Conservation (phyloP, 2,329 filamentous ascomycete species). For the Rhynchosporium agropyri region DNA sequence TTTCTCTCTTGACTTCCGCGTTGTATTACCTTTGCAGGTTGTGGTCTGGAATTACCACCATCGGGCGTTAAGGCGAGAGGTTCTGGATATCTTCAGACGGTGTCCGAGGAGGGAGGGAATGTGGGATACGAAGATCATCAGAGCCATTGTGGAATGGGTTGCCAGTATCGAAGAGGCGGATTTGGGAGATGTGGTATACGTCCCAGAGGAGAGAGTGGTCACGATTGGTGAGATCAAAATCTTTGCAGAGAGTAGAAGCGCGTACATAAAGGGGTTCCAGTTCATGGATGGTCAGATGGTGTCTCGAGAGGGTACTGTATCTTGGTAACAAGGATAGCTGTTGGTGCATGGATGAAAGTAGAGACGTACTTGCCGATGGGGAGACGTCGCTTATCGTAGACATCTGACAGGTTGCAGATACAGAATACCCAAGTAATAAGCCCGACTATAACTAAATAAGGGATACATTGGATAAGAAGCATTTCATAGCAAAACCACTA, state of each 20-base stretch:
- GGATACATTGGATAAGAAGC: too few relatives aligned
- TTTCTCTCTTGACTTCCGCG: conserved; percentile 13
- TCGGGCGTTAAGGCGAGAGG: conserved; percentile 8
- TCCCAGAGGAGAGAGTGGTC: conserved; percentile 14
- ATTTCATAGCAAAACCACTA: too few relatives aligned
- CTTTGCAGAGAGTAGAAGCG: conserved; percentile 1
- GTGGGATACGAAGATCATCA: conserved; percentile 16
- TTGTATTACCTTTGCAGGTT: conserved; percentile 20
- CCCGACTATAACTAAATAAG: too few relatives aligned
- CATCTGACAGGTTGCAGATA: too few relatives aligned
- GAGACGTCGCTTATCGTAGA: too few relatives aligned
- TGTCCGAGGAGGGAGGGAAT: conserved; percentile 21
- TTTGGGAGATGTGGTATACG: conserved; percentile 16
- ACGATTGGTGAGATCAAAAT: conserved; percentile 6
- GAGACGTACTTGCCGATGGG: too few relatives aligned
- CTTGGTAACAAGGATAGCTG: too few relatives aligned
- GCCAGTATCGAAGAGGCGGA: conserved; percentile 18
- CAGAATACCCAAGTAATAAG: too few relatives aligned
- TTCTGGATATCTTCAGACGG: neutral
- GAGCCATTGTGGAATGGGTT: conserved; percentile 22
- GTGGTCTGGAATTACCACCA: conserved; percentile 17
- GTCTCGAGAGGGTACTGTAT: too few relatives aligned
- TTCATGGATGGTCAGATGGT: too few relatives aligned
- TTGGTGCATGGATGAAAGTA: too few relatives aligned
- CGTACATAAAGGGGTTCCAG: neutral